Percentiles rank a stretch among this genome's conserved stretches.
These are phyloP conservation scores for Trichophyton equinum DNA, from an alignment of 2,329 filamentous ascomycete genomes.

Conservation along the genomic window DNA sequence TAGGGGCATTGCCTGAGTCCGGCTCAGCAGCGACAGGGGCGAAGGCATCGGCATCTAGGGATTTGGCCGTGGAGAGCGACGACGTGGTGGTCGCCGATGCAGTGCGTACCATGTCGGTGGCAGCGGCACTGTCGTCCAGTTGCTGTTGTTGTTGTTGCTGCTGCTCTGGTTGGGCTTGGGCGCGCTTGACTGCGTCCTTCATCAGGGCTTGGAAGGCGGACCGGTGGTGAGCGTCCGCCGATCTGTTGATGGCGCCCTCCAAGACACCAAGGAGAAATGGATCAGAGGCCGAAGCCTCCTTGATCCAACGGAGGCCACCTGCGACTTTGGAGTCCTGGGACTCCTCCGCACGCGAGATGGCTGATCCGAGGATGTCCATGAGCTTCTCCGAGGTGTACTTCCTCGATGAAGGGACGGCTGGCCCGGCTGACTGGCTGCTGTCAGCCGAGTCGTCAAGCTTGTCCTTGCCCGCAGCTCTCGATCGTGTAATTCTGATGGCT, in stretches of 20 bases:
- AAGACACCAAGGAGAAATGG: conserved; percentile 22
- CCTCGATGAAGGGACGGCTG: conserved; percentile 11
- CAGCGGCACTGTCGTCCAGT: conserved; percentile 6
- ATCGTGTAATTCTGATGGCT: conserved; percentile 7
- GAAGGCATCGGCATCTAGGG: conserved; percentile 25
- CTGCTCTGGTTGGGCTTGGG: conserved; percentile 7
- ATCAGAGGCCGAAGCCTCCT: conserved; percentile 20
- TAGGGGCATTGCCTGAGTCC: conserved; percentile 10
- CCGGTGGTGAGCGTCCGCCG: conserved; percentile 18
- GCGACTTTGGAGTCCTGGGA: conserved; percentile 20
- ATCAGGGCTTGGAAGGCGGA: conserved; percentile 23
- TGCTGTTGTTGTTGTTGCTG: neutral
- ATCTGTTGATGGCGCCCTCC: conserved; percentile 20
- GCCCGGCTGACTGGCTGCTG: conserved; percentile 3
- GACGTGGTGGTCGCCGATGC: conserved; percentile 19
- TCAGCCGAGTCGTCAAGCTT: conserved; percentile 12
- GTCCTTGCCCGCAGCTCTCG: conserved; percentile 7
- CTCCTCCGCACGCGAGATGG: conserved; percentile 20
- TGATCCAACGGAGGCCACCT: conserved; percentile 20
- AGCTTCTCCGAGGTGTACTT: conserved; percentile 22
- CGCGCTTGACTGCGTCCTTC: conserved; percentile 18
- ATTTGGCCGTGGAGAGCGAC: conserved; percentile 30
- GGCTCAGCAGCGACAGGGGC: conserved; percentile 17
- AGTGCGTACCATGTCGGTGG: conserved; percentile 15
- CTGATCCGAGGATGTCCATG: conserved; percentile 18